Evolutionary conservation across 805 yeast species (phyloP).

Genomic region (Candida maris): DNA sequence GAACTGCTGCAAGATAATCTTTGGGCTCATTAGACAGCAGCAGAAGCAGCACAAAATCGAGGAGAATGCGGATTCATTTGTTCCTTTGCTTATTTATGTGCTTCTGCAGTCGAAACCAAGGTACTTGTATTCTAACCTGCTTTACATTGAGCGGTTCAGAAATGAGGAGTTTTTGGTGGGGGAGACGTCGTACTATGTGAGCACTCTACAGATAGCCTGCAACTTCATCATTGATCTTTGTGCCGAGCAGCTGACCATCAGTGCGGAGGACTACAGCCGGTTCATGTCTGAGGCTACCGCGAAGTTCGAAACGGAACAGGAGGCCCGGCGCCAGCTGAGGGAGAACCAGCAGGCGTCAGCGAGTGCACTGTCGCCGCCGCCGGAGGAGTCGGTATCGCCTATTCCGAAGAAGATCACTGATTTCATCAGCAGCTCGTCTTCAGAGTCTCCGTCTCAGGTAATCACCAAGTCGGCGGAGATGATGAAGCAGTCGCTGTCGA

Average conservation of each 20-base stretch:
- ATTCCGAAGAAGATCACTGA: slow-evolving; percentile 26
- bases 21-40: slow-evolving; percentile 72
- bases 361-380: slow-evolving; percentile 2
- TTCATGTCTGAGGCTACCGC: slow-evolving; percentile 43
- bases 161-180: slow-evolving; percentile 73
- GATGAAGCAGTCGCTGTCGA: slow-evolving; percentile 33
- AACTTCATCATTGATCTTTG: slow-evolving; percentile 67
- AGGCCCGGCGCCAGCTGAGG: slow-evolving; percentile 17
- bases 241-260: slow-evolving; percentile 54
- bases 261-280: slow-evolving; percentile 55
- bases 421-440: slow-evolving; percentile 20
- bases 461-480: slow-evolving; percentile 35
- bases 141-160: slow-evolving; percentile 82
- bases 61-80: slow-evolving; percentile 89
- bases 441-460: slow-evolving; percentile 33
- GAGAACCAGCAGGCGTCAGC: slow-evolving; percentile 8
- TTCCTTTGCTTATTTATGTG: slow-evolving; percentile 83
- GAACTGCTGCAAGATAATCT: slow-evolving; percentile 89
- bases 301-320: slow-evolving; percentile 29
- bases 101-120: slow-evolving; percentile 65
- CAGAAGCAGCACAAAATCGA: slow-evolving; percentile 42
- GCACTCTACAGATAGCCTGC: slow-evolving; percentile 87
- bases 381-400: slow-evolving; percentile 18
- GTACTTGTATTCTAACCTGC: slow-evolving; percentile 70
- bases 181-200: slow-evolving; percentile 86